Conservation (phyloP, 75 land plant genomes). For the Cryptomeria japonica region DNA sequence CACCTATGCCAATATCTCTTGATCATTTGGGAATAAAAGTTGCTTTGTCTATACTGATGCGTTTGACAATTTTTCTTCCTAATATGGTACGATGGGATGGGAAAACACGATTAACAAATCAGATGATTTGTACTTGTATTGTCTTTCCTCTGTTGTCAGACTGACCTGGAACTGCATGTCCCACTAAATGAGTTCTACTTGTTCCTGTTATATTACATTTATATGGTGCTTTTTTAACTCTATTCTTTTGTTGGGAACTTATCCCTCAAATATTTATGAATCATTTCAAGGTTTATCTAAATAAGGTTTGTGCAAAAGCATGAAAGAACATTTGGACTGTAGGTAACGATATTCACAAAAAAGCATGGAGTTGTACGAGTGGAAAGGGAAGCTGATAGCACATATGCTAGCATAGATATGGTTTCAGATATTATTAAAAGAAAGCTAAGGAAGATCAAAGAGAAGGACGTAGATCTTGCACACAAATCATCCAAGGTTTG, state of each 20-base stretch:
- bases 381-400: slow-evolving; percentile 78
- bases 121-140: neutral
- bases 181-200: neutral
- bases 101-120: neutral
- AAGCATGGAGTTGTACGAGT: slow-evolving; percentile 92
- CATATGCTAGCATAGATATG: slow-evolving; percentile 82
- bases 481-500: slow-evolving; percentile 60
- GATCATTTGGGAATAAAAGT: neutral
- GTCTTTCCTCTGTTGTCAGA: neutral
- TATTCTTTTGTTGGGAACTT: neutral
- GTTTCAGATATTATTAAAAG: slow-evolving; percentile 79
- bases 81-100: neutral
- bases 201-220: neutral
- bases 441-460: slow-evolving; percentile 96
- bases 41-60: neutral
- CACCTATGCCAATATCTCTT: neutral
- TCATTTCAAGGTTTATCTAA: neutral
- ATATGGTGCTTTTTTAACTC: neutral
- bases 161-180: neutral
- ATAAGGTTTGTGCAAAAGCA: neutral
- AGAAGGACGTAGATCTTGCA: slow-evolving; percentile 76
- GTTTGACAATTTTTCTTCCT: neutral
- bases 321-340: neutral
- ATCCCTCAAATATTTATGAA: neutral
- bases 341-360: slow-evolving; percentile 93